Base-by-base conservation (phyloP, 768 basidiomycete genomes). In the Tremella yokohamensis region DNA sequence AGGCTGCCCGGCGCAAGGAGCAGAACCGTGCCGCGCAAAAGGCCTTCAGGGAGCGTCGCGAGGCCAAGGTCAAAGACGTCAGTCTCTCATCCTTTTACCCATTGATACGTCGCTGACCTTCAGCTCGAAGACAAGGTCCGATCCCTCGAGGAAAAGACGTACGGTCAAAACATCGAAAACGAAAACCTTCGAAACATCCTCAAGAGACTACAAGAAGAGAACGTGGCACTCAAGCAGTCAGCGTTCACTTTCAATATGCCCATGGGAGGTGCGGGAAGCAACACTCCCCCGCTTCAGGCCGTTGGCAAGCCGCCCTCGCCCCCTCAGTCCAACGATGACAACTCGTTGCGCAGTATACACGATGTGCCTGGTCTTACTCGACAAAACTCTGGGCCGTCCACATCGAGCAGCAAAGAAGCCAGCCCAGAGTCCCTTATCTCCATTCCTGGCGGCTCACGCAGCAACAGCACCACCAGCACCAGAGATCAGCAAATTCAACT, bases 21-120 rank as follows among this genome's bases (percentile, higher is more conserved):
- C 94, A 98, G 78, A 99, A 99, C 68, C 82, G 94, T 55, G 91
- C 92, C 2, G 94, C 94, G 7, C 96, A 99, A 77, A 85, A 94
- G 53, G 94, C 94, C 1, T 99, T 99, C 80, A 81, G 94, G 55
- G 96, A 98, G 77, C 83, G 94, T 61, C 93, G 97, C 78, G 94
- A 99, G 79, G 90, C 89, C 69, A 92, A 96, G 76, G 90, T 98
- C 64, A 91, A 90, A 74, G 92, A 96, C 74, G 92, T 96, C 71
- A 79, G 90, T 82, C 12, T 40, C 18, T 8, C 11, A 4, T 13
- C n/a, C 2, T 38, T 19, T n/a, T 39, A 11, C 18, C 9, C 16
- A 12, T 26, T 24, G 20, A 1, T 1, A n/a, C 56, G n/a, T 16
- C 38, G 52, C 57, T 63, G 58, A 62, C 42, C 39, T 20, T 9